Base-by-base conservation (phyloP, 2,329 filamentous ascomycete genomes). In the Stagonosporopsis chrysanthemi region DNA sequence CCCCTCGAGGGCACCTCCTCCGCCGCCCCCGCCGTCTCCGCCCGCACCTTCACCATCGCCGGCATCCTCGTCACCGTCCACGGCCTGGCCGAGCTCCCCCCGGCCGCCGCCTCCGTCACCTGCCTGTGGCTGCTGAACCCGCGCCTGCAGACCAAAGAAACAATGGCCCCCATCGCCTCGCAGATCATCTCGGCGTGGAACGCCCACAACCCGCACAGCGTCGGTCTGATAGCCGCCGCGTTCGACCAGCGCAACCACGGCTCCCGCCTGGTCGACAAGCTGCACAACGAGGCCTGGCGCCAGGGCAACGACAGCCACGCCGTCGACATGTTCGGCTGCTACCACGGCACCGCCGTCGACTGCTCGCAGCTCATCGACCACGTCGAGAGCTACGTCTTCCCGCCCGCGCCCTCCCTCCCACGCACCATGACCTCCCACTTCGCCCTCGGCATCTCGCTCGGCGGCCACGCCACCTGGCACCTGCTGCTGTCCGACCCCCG, bases 181-280 rank as follows among this genome's bases (percentile, higher is more conserved):
- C 83, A 85, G 6, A 81, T 86, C 12, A 82, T 97, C 46, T 77
- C 80, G n/a, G 84, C 86, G 8, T 96, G 89, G 86, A 88, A 90
- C 68, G 70, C 76, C 49, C 77, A 71, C 47, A 76, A 71, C 29
- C 62, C 67, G 31, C 66, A 60, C 45, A 71, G 62, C 48, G n/a
- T 26, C 53, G 90, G 90, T 0, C 77, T 98, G 38, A 88, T 98
- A 46, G 92, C 91, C 2, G 85, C 93, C 12, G 86, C 89, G 2
- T 96, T 97, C 75, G 95, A 98, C 78, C 92, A 97, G 80, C 86
- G 94, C 42, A 98, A 98, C 75, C 95, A 98, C 77, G 95, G 95
- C 24, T 83, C 85, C 2, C 82, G 95, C 52, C 77, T 87, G 57
- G 85, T 94, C 2, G 83, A 88, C 66, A 78, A 84, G 7, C 65